Evolutionary conservation across 2,329 filamentous ascomycete species (phyloP), one percentile per base, ranked within the genome.

Genomic region (Trichoderma endophyticum): DNA sequence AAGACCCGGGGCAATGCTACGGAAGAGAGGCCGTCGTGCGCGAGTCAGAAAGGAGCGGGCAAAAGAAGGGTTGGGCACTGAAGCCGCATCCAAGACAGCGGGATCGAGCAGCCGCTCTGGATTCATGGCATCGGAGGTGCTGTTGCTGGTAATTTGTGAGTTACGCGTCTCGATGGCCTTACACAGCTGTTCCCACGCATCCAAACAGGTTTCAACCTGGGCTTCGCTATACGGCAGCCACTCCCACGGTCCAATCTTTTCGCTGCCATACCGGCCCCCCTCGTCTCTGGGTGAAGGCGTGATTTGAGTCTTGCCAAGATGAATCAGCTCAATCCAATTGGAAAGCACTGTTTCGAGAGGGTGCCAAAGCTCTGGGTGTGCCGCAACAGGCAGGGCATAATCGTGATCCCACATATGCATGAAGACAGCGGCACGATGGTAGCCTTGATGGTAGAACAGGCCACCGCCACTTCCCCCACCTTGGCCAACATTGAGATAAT

Each of bases 401-500:
- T 73, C 74, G 56, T 69, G 36, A 63, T 78, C 76, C 26, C 77
- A 75, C 51, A 72, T 72, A 67, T 75, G 70, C 74, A 77, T 70
- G 32, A 75, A 75, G 28, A 78, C 73, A 43, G 74, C 69, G 18
- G 75, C 77, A 39, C 70, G 72, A 73, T 78, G 77, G 32, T 18
- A 56, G n/a, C 68, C 59, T 56, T 78, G 77, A 69, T 78, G 76
- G 72, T 81, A 81, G 67, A 79, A 70, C 59, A 82, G 18, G 61
- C 79, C 79, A 61, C 77, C 76, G 63, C 66, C 73, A 34, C 62
- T 64, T 21, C 63, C 70, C 6, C 74, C 76, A 56, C 74, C 75
- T 11, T 74, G 59, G 24, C 68, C 71, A 36, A 74, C 21, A 63
- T 75, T 74, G 54, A 74, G 57, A 39, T 72, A 74, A 63, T 77